Percentiles rank a stretch among this genome's conserved stretches.
These are phyloP conservation scores for Candida freyschussii DNA, from an alignment of 1,139 yeast species.

Conservation along the genomic window DNA sequence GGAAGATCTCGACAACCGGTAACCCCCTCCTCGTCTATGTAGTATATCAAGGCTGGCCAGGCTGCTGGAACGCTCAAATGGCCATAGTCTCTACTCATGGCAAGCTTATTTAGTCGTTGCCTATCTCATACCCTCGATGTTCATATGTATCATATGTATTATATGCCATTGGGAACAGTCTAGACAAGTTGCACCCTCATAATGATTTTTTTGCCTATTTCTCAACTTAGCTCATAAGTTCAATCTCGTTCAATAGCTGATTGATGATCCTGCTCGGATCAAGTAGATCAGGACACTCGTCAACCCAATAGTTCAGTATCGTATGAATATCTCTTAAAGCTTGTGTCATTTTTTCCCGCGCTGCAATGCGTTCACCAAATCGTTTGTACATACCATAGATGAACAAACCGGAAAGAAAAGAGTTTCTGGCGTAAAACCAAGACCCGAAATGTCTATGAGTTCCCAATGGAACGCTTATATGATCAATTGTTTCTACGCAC, in stretches of 20 bases:
- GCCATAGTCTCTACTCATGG: too few relatives aligned
- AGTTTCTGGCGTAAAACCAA: slow-evolving; percentile 22
- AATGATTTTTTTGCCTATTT: too few relatives aligned
- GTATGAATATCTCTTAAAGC: slow-evolving; percentile 5
- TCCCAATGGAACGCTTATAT: slow-evolving; percentile 20
- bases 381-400: slow-evolving; percentile 13
- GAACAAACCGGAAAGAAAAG: slow-evolving; percentile 9
- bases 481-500: slow-evolving; percentile 16
- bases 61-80: too few relatives aligned
- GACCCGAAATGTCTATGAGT: slow-evolving; percentile 25
- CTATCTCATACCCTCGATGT: too few relatives aligned
- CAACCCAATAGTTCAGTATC: slow-evolving; percentile 18
- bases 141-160: too few relatives aligned
- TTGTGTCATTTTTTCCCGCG: slow-evolving; percentile 8
- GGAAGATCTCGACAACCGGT: too few relatives aligned
- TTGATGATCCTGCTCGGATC: slow-evolving; percentile 8
- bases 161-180: too few relatives aligned
- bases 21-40: too few relatives aligned
- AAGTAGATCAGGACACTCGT: slow-evolving; percentile 15
- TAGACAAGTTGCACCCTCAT: too few relatives aligned
- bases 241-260: slow-evolving; percentile 7
- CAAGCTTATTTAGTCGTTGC: too few relatives aligned
- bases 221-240: too few relatives aligned
- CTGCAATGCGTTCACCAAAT: slow-evolving; percentile 8
- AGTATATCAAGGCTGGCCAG: too few relatives aligned